A percentile compares a stretch with the other conserved stretches of the same genome.
Conservation (phyloP, 2,329 filamentous ascomycete genomes). For the Stachybotrys chartarum region DNA sequence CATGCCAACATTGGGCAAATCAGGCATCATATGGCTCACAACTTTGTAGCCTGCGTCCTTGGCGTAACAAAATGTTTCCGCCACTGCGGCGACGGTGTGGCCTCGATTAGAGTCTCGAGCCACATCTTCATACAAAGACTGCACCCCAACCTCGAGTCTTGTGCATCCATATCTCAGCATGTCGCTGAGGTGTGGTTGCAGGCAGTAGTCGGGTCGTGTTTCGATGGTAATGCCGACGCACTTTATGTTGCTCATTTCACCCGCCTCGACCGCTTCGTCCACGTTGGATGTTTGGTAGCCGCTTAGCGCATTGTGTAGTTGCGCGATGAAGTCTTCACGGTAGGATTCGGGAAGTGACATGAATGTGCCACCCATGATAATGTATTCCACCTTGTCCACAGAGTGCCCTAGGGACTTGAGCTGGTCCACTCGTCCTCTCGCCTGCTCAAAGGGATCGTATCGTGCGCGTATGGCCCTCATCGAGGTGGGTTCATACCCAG, state of each 20-base stretch:
- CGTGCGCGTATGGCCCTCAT: slow-evolving; percentile 96
- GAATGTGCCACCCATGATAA: slow-evolving; percentile 99
- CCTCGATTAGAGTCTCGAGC: slow-evolving; percentile 96
- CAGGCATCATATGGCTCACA: slow-evolving; percentile 99
- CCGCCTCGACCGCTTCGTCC: slow-evolving; percentile 88
- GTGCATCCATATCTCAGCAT: slow-evolving; percentile 99
- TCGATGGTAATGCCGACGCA: slow-evolving; percentile 99
- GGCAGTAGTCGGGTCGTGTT: slow-evolving; percentile 91
- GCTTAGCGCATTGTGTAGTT: slow-evolving; percentile 92
- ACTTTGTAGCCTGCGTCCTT: slow-evolving; percentile 99
- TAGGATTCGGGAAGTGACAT: slow-evolving; percentile 92
- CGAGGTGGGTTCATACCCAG: slow-evolving; percentile 94
- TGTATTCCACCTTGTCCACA: slow-evolving; percentile 98
- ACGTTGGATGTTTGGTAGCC: slow-evolving; percentile 93
- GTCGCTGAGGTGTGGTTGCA: slow-evolving; percentile 88
- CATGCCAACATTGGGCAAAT: slow-evolving; percentile 96
- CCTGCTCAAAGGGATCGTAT: slow-evolving; percentile 97
- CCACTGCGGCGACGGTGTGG: slow-evolving; percentile 90
- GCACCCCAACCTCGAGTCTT: slow-evolving; percentile 86
- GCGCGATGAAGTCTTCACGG: slow-evolving; percentile 86
- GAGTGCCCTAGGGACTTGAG: slow-evolving; percentile 93
- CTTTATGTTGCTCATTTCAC: slow-evolving; percentile 95
- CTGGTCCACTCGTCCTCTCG: slow-evolving; percentile 90
- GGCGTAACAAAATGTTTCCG: slow-evolving; percentile 92
- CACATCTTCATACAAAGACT: slow-evolving; percentile 95